These are phyloP conservation scores for Trichophyton simii DNA, from an alignment of 2,329 filamentous ascomycete species.

Conservation along the genomic window DNA sequence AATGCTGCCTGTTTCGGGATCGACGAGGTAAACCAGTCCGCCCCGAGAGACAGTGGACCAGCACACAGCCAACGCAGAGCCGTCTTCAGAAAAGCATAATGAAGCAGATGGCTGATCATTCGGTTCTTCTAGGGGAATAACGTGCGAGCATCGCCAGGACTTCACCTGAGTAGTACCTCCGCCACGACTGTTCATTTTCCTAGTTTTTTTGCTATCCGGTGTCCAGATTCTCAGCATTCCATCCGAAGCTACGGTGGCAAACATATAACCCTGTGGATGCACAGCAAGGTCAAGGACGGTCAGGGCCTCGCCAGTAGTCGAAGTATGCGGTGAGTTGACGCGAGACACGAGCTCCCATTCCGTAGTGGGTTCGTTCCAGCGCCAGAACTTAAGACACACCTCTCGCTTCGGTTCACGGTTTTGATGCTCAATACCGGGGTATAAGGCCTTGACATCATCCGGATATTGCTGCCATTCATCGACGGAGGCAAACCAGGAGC, in stretches of 20 bases:
- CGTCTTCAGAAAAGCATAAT: constrained; percentile 70
- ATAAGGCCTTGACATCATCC: constrained; percentile 52
- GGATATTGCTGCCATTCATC: constrained; percentile 77
- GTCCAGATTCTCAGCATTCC: constrained; percentile 68
- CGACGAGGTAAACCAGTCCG: constrained; percentile 61
- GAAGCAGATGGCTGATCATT: constrained; percentile 42
- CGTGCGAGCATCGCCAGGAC: constrained; percentile 60
- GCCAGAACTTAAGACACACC: constrained; percentile 86
- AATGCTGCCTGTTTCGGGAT: constrained; percentile 55
- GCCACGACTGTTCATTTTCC: constrained; percentile 44
- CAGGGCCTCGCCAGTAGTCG: constrained; percentile 38
- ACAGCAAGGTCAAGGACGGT: constrained; percentile 60
- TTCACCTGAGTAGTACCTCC: constrained; percentile 48
- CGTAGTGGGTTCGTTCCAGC: constrained; percentile 43
- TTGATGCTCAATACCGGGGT: constrained; percentile 19
- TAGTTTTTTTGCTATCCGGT: constrained; percentile 40
- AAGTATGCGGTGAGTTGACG: constrained; percentile 68
- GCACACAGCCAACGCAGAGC: constrained; percentile 62
- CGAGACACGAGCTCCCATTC: constrained; percentile 66
- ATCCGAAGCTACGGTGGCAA: constrained; percentile 78
- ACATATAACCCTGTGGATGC: constrained; percentile 56
- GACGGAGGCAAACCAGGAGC: constrained; percentile 78
- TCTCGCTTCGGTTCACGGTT: constrained; percentile 36
- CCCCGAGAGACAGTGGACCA: constrained; percentile 37
- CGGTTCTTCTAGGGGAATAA: constrained; percentile 35